Evolutionary conservation across 78 protist species (phyloP).

Genomic region (Chrysochromulina tobinii): DNA sequence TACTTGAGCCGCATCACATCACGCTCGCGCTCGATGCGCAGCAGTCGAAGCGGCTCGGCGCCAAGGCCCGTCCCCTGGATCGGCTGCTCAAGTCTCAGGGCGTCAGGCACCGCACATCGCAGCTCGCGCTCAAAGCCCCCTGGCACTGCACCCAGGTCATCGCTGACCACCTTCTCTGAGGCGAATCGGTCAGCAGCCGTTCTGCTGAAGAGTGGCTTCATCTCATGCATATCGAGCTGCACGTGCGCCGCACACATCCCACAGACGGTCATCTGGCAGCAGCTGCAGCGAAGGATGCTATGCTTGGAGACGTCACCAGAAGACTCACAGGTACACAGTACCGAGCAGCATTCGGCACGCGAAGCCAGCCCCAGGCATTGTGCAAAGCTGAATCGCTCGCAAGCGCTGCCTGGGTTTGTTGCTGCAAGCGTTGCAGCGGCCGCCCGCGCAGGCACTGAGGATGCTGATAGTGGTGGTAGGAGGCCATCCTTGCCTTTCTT

Average conservation of each 20-base stretch:
- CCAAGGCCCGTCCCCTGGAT: neutral
- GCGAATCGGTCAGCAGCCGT: neutral
- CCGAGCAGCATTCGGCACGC: neutral
- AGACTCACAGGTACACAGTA: neutral
- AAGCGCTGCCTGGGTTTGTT: too few relatives aligned
- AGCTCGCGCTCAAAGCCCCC: neutral
- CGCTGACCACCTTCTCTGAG: neutral
- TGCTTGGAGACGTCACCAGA: neutral
- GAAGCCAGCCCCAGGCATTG: neutral
- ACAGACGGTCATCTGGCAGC: neutral
- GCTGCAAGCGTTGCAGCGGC: too few relatives aligned
- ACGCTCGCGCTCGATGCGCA: neutral
- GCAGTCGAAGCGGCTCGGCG: neutral
- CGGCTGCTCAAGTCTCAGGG: neutral
- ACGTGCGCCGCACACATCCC: too few relatives aligned
- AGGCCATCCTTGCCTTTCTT: too few relatives aligned
- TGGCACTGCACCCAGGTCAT: neutral
- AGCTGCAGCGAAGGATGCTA: neutral
- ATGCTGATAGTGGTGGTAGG: too few relatives aligned
- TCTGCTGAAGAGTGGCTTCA: too few relatives aligned
- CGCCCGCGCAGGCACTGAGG: too few relatives aligned
- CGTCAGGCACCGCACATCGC: neutral
- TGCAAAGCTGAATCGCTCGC: too few relatives aligned
- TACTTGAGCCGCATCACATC: neutral
- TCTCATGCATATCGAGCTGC: too few relatives aligned